Base-by-base conservation (phyloP, 805 yeast species). In the Wickerhamomyces chaumierensis region DNA sequence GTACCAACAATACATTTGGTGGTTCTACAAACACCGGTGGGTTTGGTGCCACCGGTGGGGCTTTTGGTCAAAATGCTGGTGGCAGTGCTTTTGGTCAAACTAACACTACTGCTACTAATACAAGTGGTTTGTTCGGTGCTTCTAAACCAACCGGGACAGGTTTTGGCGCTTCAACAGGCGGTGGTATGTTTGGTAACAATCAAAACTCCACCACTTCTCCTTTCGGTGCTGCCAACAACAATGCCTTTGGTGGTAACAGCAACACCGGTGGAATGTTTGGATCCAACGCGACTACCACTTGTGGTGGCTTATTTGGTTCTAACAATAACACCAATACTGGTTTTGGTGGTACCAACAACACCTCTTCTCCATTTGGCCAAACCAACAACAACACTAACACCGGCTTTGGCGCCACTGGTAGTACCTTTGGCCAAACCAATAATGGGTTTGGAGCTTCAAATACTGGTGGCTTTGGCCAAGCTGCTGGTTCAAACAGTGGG, bases 341-440 rank as follows among this genome's bases (percentile, higher is more conserved):
- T 21, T 45, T 47, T 44, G 78, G 75, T 35, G 39, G 48, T 15
- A 44, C 47, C 33, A 47, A 56, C 18, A 49, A 54, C 11, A 49
- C 51, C 25, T 36, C 52, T 34, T 53, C 57, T n/a, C 56, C 65
- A 21, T 70, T 72, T 57, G 74, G 77, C 25, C 48, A 58, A n/a
- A 45, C 45, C 39, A 55, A 48, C 40, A 46, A 49, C 43, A 47
- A 45, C 34, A 32, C 31, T 14, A 18, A 33, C 19, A 52, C 47
- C 31, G 51, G 37, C 46, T 47, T 39, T 31, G 31, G 42, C 39
- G 51, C 39, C 33, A 35, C 27, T 6, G 20, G 25, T 11, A 68
- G 69, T 7, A 49, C 68, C 39, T 71, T 71, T 51, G 74, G 29
- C 14, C 48, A 58, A n/a, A 45, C 45, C 38, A 55, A 48, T 39